Base-by-base conservation (phyloP, 192 early-diverging fungal species). In the Dispira parvispora region DNA sequence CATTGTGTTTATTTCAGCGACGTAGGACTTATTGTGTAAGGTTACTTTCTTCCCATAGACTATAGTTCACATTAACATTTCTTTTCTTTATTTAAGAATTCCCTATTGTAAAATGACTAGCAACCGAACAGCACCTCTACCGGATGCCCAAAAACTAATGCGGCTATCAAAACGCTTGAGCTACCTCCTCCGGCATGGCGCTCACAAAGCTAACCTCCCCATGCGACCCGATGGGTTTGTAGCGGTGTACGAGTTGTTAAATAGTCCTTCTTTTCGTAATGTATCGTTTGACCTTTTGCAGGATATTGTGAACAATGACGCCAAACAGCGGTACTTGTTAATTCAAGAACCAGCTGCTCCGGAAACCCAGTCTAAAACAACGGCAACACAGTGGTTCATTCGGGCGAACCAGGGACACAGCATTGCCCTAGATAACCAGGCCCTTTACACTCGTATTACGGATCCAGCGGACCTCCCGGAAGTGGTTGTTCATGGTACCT, bases 181-280 rank as follows among this genome's bases (percentile, higher is more conserved):
- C 9, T 49, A 49, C 21, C 16, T 49, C 21, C 47, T 49, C 18
- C 16, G 47, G 8, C 47, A 49, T 8, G 47, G 47, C 4, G 47
- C 47, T 1, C 18, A 49, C 16, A 49, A 49, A 49, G 47, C 16
- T 16, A 21, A 49, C 47, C 16, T 49, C 21, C 2, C 47, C 18
- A 49, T 49, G 47, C 47, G 47, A 49, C 18, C 47, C 47, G 47
- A 49, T 21, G 47, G 47, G 16, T 49, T 49, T 8, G 47, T 49
- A 20, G 47, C 47, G 47, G 47, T 49, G 4, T 1, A 16, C 47
- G 47, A 49, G 16, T 21, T 49, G 47, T 16, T 49, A 8, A 8
- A 21, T 16, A 16, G 8, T 21, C 47, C 16, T 16, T 49, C 47
- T 2, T 21, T 49, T 9, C 47, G 47, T 20, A 2, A 49, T 16